Evolutionary conservation across 306 rosid species (phyloP), one percentile per base, ranked within the genome.

Genomic region (Delonix regia): DNA sequence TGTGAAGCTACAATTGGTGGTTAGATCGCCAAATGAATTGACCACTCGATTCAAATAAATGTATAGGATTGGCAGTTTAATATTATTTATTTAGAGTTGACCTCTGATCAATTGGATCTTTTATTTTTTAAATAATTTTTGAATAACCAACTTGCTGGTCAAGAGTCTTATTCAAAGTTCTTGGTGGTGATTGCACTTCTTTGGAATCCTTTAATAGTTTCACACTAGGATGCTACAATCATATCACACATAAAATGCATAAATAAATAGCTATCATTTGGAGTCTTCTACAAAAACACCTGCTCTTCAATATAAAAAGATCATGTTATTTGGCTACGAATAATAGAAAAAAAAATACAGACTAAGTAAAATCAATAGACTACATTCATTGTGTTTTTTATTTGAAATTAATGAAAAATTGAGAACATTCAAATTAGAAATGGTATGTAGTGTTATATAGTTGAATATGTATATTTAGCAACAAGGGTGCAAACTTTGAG

Each of bases 121-220:
- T 65, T 7, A 64, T 34, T 63, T 66, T 16, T 56, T 61, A 4
- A 59, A 59, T 21, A 16, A 28, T 25, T 52, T 34, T 79, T 44
- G 27, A 30, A 59, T 68, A 24, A 69, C 69, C 75, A 75, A 79
- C 80, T 79, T 83, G 75, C 71, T 62, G 79, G 81, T 70, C 78
- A 79, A 75, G 41, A 34, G 75, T 79, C 71, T n/a, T 19, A 62
- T 25, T 34, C 81, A 39, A 66, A 56, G 70, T 59, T 38, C 59
- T 30, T 24, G 9, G 16, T 11, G 36, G 9, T 18, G 66, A 59
- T 45, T 69, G n/a, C 70, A 47, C 41, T 39, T 74, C 63, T 9
- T 18, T 55, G 36, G 9, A 11, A 39, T 25, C 57, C 14, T 10
- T 41, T 28, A 34, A 44, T 65, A 0, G 67, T 71, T 66, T 65